phyloP scores from a whole-genome alignment of 495 filamentous ascomycete species.

The Bacidia gigantensis region DNA sequence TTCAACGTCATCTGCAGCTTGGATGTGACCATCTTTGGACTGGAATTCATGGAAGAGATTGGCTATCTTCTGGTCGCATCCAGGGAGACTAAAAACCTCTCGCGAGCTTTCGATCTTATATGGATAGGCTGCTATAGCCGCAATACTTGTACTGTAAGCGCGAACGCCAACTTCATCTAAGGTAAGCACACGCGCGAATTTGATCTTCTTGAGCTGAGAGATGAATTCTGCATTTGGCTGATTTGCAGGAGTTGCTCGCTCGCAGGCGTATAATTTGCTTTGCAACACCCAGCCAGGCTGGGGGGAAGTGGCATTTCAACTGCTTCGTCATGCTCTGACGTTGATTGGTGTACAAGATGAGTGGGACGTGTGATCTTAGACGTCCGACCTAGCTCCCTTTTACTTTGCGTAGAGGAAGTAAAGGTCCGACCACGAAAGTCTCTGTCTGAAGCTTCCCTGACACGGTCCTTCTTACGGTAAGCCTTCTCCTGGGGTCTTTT shows the following conservation, averaged over 20 bases:
- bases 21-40: conserved; percentile 39
- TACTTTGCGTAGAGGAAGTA: conserved; percentile 13
- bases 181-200: conserved; percentile 50
- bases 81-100: conserved; percentile 62
- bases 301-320: conserved; percentile 33
- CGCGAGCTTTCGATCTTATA: conserved; percentile 35
- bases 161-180: conserved; percentile 67
- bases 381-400: background rate
- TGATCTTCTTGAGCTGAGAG: conserved; percentile 57
- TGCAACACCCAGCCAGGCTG: conserved; percentile 55
- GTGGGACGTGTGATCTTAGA: conserved; percentile 24
- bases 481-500: conserved; percentile 17
- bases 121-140: conserved; percentile 72
- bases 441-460: conserved; percentile 12
- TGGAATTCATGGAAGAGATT: conserved; percentile 66
- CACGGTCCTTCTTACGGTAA: conserved; percentile 9
- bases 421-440: conserved; percentile 18
- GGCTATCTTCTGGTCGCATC: conserved; percentile 71
- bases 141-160: conserved; percentile 83
- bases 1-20: conserved; percentile 50
- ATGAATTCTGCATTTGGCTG: conserved; percentile 71
- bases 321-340: conserved; percentile 54
- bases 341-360: conserved; percentile 47
- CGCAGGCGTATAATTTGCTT: conserved; percentile 61
- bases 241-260: conserved; percentile 57